These are phyloP conservation scores for Populus tomentosa DNA, from an alignment of 441 rosid species.

Conservation along the genomic window DNA sequence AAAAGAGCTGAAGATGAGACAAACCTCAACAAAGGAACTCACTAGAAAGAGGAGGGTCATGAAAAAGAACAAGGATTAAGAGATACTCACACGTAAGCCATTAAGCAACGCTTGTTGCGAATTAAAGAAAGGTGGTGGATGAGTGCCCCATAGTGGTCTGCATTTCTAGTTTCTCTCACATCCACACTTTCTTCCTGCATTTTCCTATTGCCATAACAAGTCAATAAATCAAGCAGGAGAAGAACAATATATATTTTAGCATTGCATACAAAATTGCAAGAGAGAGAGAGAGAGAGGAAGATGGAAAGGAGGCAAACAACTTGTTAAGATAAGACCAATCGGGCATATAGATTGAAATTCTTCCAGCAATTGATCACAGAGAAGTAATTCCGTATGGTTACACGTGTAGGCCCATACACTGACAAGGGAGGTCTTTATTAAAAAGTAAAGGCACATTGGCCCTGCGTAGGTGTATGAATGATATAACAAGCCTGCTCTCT, in stretches of 20 bases:
- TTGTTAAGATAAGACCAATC: neutral
- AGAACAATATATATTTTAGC: neutral
- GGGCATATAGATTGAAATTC: neutral
- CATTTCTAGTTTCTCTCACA: slow-evolving; percentile 69
- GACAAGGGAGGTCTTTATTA: neutral
- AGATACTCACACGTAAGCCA: slow-evolving; percentile 69
- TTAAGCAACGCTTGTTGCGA: slow-evolving; percentile 87
- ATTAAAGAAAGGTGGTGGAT: slow-evolving; percentile 75
- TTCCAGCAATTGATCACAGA: neutral
- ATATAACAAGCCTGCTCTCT: neutral
- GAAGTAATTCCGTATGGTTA: no score
- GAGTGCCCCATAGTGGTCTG: slow-evolving; percentile 83
- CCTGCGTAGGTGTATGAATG: neutral
- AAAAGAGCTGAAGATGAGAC: neutral
- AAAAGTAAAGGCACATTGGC: neutral
- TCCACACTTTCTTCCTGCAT: slow-evolving; percentile 86
- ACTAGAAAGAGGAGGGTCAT: slow-evolving; percentile 7
- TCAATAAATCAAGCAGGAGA: neutral
- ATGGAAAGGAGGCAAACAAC: neutral
- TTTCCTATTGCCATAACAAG: slow-evolving; percentile 43
- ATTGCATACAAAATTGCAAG: neutral
- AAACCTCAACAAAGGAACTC: slow-evolving; percentile 7
- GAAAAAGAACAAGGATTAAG: neutral
- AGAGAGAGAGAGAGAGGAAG: neutral
- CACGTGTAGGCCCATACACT: neutral